A percentile compares a stretch with the other conserved stretches of the same genome.
Conservation (phyloP, 2,329 filamentous ascomycete genomes). For the Curvularia hawaiiensis region DNA sequence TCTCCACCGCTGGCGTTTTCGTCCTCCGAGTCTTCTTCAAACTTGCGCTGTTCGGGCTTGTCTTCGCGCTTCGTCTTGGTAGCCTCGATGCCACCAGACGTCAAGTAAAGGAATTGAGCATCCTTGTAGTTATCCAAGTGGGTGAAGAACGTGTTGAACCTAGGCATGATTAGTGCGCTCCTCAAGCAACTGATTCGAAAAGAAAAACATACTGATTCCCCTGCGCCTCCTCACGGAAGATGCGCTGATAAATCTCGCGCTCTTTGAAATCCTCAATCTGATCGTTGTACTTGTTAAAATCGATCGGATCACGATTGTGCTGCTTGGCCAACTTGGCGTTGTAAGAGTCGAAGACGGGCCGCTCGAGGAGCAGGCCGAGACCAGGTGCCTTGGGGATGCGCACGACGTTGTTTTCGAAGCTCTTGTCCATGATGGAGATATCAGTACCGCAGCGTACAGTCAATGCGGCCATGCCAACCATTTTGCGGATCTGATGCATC, state of each 20-base stretch:
- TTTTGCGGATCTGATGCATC: slow-evolving; percentile 99
- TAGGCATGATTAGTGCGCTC: slow-evolving; percentile 24
- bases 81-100: slow-evolving; percentile 54
- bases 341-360: slow-evolving; percentile 89
- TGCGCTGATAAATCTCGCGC: slow-evolving; percentile 86
- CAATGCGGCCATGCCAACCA: slow-evolving; percentile 91
- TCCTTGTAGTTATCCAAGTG: slow-evolving; percentile 58
- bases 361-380: slow-evolving; percentile 83
- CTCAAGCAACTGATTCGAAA: too few species aligned
- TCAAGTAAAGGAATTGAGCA: slow-evolving; percentile 56
- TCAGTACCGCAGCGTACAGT: slow-evolving; percentile 84
- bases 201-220: slow-evolving; percentile 74
- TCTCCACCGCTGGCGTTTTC: slow-evolving; percentile 45
- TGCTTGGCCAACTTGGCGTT: slow-evolving; percentile 73
- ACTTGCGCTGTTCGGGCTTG: slow-evolving; percentile 34
- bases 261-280: slow-evolving; percentile 91
- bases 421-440: slow-evolving; percentile 71
- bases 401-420: slow-evolving; percentile 73
- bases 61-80: slow-evolving; percentile 42
- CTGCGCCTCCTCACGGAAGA: slow-evolving; percentile 87
- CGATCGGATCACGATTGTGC: slow-evolving; percentile 70
- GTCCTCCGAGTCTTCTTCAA: slow-evolving; percentile 43
- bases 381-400: slow-evolving; percentile 94
- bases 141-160: slow-evolving; percentile 56
- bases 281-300: slow-evolving; percentile 77